A percentile compares a stretch with the other conserved stretches of the same genome.
phyloP scores from a whole-genome alignment of 192 early-diverging fungal genomes.

The Rhizoclosmatium sp. region DNA sequence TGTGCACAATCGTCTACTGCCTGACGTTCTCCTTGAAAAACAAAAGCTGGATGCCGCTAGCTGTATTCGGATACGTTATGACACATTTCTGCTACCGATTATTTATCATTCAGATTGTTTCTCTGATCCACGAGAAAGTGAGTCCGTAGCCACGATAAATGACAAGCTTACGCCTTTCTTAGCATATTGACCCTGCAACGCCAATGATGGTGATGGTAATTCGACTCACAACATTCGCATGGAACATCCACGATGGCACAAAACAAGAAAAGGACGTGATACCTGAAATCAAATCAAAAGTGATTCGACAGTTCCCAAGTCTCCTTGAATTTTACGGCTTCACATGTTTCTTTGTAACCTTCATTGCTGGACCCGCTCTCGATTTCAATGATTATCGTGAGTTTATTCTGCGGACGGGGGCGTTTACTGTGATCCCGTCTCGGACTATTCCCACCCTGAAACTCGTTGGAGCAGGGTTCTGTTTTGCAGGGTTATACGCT shows the following conservation, averaged over 20 bases:
- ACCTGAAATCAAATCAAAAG: conserved; percentile 69
- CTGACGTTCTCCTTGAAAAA: conserved; percentile 5
- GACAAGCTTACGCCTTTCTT: conserved; percentile 31
- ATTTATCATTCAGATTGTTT: conserved; percentile 12
- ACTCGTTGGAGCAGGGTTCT: conserved; percentile 25
- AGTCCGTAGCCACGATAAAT: neutral
- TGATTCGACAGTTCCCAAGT: conserved; percentile 67
- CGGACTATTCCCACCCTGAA: conserved; percentile 36
- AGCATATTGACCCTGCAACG: conserved; percentile 85
- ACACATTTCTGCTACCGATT: conserved; percentile 42
- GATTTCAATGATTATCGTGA: conserved; percentile 55
- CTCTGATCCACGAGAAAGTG: neutral
- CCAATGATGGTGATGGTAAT: conserved; percentile 95
- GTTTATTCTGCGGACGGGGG: conserved; percentile 37
- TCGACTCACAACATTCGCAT: conserved; percentile 88
- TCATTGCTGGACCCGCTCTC: conserved; percentile 70
- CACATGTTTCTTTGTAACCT: conserved; percentile 86
- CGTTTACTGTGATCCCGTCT: conserved; percentile 47
- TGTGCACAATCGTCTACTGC: conserved; percentile 36
- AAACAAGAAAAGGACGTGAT: conserved; percentile 60
- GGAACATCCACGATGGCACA: conserved; percentile 81
- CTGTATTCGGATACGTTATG: conserved; percentile 48
- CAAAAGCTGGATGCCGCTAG: conserved; percentile 36
- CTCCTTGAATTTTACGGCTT: conserved; percentile 85
- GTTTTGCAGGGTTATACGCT: conserved; percentile 7